Evolutionary conservation across 2,329 filamentous ascomycete species (phyloP).

Genomic region (Phaeosphaeria sp.): DNA sequence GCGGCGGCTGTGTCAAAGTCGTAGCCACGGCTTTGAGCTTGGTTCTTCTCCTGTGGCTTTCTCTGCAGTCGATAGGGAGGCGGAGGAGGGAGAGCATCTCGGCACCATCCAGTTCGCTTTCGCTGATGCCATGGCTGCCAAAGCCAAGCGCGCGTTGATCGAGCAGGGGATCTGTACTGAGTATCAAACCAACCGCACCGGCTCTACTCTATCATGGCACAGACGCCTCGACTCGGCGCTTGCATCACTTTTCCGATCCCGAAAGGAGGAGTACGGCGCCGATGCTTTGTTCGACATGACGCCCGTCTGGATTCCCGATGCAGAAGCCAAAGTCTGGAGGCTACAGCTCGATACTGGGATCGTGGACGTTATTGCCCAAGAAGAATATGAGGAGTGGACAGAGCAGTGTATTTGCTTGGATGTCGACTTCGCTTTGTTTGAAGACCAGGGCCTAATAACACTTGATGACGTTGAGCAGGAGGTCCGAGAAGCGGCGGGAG

Average conservation of each 20-base stretch:
- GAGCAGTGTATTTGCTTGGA: conserved; percentile 1
- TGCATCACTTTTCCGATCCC: neutral
- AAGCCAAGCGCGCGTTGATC: conserved; percentile 11
- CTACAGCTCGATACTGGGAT: conserved; percentile 19
- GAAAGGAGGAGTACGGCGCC: neutral
- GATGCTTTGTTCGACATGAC: conserved; percentile 10
- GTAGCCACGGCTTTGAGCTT: no score
- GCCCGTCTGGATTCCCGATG: conserved; percentile 13
- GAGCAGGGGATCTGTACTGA: conserved; percentile 13
- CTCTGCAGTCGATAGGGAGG: no score
- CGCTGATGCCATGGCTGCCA: conserved; percentile 8
- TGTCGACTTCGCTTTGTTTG: conserved; percentile 7
- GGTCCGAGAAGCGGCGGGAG: neutral
- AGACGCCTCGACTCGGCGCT: conserved; percentile 8
- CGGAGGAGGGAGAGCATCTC: neutral
- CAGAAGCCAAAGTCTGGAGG: conserved; percentile 11
- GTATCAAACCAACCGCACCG: conserved; percentile 5
- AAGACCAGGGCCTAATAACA: conserved; percentile 3
- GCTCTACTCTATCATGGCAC: conserved; percentile 9
- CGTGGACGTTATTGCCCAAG: conserved; percentile 4
- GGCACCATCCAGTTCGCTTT: conserved; percentile 12
- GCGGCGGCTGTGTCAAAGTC: no score
- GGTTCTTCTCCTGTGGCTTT: neutral
- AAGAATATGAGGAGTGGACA: conserved; percentile 1
- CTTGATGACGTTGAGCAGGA: conserved; percentile 1